phyloP scores from a whole-genome alignment of 2,329 filamentous ascomycete genomes.

The Neopestalotiopsis sp. region DNA sequence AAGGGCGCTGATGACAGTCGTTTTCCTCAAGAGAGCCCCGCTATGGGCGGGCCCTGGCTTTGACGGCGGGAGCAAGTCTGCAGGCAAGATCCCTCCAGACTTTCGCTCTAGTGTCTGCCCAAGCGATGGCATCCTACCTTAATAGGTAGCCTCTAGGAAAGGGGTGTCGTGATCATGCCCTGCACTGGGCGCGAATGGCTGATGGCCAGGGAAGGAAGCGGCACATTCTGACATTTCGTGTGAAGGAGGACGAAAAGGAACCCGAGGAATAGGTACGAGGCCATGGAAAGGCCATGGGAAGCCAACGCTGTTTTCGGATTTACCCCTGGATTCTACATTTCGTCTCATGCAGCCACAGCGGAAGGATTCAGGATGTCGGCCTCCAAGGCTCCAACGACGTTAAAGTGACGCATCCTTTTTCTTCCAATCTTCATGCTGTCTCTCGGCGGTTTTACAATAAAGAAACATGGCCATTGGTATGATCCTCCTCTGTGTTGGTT shows the following conservation, averaged over 20 bases:
- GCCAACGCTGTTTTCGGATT: neutral
- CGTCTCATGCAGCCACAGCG: constrained; percentile 13
- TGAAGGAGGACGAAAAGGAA: neutral
- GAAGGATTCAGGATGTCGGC: constrained; percentile 2
- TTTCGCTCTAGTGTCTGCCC: neutral
- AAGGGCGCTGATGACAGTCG: neutral
- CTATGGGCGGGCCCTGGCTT: neutral
- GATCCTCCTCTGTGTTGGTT: too few relatives aligned
- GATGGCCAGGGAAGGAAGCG: neutral
- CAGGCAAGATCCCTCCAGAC: constrained; percentile 1
- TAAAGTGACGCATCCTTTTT: neutral
- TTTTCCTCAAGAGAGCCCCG: neutral
- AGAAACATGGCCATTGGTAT: neutral
- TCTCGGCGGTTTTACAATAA: neutral
- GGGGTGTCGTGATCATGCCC: neutral
- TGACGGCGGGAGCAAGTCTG: neutral
- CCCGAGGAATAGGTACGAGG: neutral
- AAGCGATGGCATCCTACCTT: neutral
- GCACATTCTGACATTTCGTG: neutral
- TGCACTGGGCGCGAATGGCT: too few relatives aligned
- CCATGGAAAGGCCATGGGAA: too few relatives aligned
- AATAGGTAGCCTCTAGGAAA: neutral
- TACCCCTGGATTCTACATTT: constrained; percentile 14
- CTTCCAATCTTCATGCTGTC: neutral
- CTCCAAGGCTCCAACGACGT: too few relatives aligned